phyloP scores from a whole-genome alignment of 176 grass and related monocot species.

The Elymus sibiricus region DNA sequence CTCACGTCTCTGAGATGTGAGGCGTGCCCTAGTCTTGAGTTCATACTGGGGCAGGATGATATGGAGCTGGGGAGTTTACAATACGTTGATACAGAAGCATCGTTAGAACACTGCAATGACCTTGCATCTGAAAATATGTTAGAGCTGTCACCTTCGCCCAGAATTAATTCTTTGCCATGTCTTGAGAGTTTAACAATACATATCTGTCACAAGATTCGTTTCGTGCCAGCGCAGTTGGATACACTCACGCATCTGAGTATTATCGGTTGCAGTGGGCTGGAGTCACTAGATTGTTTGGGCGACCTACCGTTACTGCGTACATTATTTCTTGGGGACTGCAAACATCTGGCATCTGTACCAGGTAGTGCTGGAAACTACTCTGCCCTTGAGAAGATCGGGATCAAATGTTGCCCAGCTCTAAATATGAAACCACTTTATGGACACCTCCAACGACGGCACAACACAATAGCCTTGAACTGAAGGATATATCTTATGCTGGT shows the following conservation, averaged over 20 bases:
- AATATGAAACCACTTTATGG: constrained; percentile 8
- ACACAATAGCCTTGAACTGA: background rate
- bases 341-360: background rate
- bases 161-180: background rate
- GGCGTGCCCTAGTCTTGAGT: background rate
- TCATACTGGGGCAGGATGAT: background rate
- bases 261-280: background rate
- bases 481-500: background rate
- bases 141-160: background rate
- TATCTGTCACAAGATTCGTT: background rate
- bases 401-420: background rate
- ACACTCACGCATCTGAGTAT: rapidly evolving
- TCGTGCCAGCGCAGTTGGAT: background rate
- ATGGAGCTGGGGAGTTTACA: background rate
- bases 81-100: background rate
- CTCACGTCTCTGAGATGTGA: rapidly evolving
- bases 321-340: no score
- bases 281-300: background rate
- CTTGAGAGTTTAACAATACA: rapidly evolving
- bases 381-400: rapidly evolving
- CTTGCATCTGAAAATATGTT: background rate
- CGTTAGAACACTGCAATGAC: background rate
- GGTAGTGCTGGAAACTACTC: background rate
- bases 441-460: background rate
- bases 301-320: background rate